A percentile compares a stretch with the other conserved stretches of the same genome.
Evolutionary conservation across 1,284 basidiomycete genomes (phyloP).

Genomic region (Cutaneotrichosporon mucoides): DNA sequence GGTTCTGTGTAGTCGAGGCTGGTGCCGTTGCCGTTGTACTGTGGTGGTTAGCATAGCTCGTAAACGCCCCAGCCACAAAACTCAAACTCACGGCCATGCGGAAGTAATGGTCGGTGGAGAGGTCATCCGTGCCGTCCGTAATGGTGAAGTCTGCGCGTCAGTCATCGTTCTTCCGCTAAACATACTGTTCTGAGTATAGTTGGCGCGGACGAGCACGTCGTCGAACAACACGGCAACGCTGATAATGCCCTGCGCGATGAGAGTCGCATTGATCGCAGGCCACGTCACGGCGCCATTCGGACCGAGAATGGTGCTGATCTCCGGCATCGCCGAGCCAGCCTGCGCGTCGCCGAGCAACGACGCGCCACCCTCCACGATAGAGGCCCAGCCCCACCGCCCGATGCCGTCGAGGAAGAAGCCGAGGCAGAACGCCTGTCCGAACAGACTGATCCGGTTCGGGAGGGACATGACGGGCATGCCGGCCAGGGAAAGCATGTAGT

Average conservation of each 20-base stretch:
- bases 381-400: constrained; percentile 44
- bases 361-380: constrained; percentile 31
- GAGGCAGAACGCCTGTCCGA: constrained; percentile 37
- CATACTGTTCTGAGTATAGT: constrained; percentile 9
- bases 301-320: constrained; percentile 3
- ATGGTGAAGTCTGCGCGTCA: constrained; percentile 10
- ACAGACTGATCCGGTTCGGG: constrained; percentile 37
- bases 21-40: constrained; percentile 27
- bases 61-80: not conserved
- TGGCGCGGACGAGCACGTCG: constrained; percentile 24
- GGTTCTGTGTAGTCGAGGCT: constrained; percentile 34
- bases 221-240: constrained; percentile 29
- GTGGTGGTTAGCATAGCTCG: not conserved
- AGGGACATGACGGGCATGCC: constrained; percentile 38
- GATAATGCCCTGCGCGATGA: constrained; percentile 15
- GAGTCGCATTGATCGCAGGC: constrained; percentile 17
- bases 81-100: constrained; percentile 32
- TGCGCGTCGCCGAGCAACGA: constrained; percentile 27
- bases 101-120: constrained; percentile 30
- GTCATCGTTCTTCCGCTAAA: too few species aligned
- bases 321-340: constrained; percentile 18
- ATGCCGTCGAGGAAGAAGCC: constrained; percentile 44
- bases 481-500: constrained; percentile 37
- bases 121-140: constrained; percentile 9
- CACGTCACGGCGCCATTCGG: constrained; percentile 12